Conservation (phyloP, 2,329 filamentous ascomycete species). For the Epicoccum sorghinum region DNA sequence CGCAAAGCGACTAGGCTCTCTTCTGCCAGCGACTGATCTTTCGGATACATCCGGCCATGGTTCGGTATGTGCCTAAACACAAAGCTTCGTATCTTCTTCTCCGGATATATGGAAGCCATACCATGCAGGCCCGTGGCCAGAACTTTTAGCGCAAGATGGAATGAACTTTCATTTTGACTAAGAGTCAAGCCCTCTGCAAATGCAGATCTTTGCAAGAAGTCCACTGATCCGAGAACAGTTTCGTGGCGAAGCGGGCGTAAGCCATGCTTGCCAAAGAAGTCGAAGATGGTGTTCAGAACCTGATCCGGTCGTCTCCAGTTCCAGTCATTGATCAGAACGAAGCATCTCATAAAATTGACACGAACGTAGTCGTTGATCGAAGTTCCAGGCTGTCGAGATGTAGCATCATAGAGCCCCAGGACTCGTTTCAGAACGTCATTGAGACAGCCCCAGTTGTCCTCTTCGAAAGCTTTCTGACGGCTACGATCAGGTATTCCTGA, state of each 20-base stretch:
- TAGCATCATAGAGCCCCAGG: slow-evolving; percentile 55
- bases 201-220: slow-evolving; percentile 60
- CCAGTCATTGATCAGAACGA: slow-evolving; percentile 61
- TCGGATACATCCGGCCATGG: slow-evolving; percentile 65
- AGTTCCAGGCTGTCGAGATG: slow-evolving; percentile 44
- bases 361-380: slow-evolving; percentile 64
- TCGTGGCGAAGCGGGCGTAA: slow-evolving; percentile 61
- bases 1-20: slow-evolving; percentile 63
- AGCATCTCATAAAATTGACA: slow-evolving; percentile 58
- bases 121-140: slow-evolving; percentile 57
- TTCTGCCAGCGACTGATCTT: slow-evolving; percentile 60
- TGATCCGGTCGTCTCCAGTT: slow-evolving; percentile 63
- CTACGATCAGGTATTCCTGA: slow-evolving; percentile 54
- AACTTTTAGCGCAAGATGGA: slow-evolving; percentile 65
- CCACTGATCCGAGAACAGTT: slow-evolving; percentile 57
- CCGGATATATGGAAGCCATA: slow-evolving; percentile 54
- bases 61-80: slow-evolving; percentile 65
- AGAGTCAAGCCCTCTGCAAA: slow-evolving; percentile 52
- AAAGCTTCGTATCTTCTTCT: slow-evolving; percentile 62
- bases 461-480: slow-evolving; percentile 46
- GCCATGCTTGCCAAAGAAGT: slow-evolving; percentile 63
- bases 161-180: slow-evolving; percentile 58
- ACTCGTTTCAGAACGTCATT: slow-evolving; percentile 54
- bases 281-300: slow-evolving; percentile 60
- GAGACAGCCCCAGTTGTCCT: slow-evolving; percentile 59